A percentile compares a stretch with the other conserved stretches of the same genome.
Evolutionary conservation across 2,329 filamentous ascomycete species (phyloP).

Genomic region (Periconia macrospinosa): DNA sequence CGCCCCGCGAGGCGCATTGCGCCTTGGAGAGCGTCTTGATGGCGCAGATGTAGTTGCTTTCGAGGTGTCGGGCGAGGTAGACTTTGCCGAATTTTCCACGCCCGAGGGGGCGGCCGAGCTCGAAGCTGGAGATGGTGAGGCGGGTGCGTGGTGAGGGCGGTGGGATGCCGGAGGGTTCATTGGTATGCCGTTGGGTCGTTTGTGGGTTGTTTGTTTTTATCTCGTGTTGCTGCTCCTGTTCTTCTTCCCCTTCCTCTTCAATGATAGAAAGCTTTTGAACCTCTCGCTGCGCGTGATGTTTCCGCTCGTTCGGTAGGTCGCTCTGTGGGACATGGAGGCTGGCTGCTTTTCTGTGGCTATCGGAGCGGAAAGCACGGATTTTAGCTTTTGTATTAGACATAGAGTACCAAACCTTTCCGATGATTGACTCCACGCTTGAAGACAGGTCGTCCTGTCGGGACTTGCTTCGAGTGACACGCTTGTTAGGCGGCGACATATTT

Average conservation of each 20-base stretch:
- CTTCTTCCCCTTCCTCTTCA: background rate
- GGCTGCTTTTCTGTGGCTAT: slow-evolving; percentile 3
- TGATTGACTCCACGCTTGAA: too few species aligned
- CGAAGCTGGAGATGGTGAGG: slow-evolving; percentile 85
- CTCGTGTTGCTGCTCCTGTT: background rate
- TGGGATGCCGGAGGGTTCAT: background rate
- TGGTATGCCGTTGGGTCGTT: too few species aligned
- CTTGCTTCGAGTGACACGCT: too few species aligned
- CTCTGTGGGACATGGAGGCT: slow-evolving; percentile 2
- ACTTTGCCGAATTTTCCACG: slow-evolving; percentile 84
- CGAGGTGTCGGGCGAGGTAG: slow-evolving; percentile 75
- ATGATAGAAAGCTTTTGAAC: slow-evolving; percentile 1
- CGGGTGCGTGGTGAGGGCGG: slow-evolving; percentile 40
- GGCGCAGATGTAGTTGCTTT: slow-evolving; percentile 76
- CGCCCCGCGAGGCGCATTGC: slow-evolving; percentile 71
- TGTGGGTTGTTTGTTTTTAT: too few species aligned
- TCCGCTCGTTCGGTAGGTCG: background rate
- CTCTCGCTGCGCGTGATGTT: slow-evolving; percentile 3
- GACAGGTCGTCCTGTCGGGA: too few species aligned
- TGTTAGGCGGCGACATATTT: too few species aligned
- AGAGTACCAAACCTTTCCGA: background rate
- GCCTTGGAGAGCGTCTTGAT: slow-evolving; percentile 81
- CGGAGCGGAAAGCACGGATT: slow-evolving; percentile 1
- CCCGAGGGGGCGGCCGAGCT: slow-evolving; percentile 77
- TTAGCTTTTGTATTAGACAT: slow-evolving; percentile 9